Evolutionary conservation across 2,329 filamentous ascomycete genomes (phyloP), one percentile per base, ranked within the genome.

Genomic region (Epichloe elymi): DNA sequence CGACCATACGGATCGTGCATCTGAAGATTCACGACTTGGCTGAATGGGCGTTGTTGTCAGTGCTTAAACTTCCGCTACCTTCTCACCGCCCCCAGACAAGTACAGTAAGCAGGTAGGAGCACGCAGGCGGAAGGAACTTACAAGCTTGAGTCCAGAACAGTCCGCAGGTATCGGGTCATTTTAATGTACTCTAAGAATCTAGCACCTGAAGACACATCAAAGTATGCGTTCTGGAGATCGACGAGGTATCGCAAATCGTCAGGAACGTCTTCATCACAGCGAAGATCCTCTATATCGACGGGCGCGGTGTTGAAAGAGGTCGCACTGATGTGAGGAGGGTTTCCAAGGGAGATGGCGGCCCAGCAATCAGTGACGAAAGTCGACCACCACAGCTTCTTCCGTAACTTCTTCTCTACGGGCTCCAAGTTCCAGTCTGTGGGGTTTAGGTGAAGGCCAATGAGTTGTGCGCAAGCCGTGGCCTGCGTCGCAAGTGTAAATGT

Each of bases 351-450:
- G 30, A 73, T 63, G 1, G 70, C 64, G 1, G 71, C 68, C 72
- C 72, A 74, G 30, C 65, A 65, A 50, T 74, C 72, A 0, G 66
- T 63, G 4, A 66, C 55, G 43, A 67, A 71, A 0, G 65, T 64
- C 0, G 67, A 68, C 71, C 71, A 74, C 71, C 71, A 74, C 4
- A 74, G 56, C 56, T 70, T 72, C 53, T 61, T 69, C 6, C 70
- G 63, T 20, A 73, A 41, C 26, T 59, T 64, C 60, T 71, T 71
- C 56, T 74, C 72, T 61, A 69, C 70, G 0, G 56, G 48, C 1
- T 67, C 63, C 38, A 74, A 63, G 39, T 65, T 67, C 72, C 72
- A 75, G 7, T 59, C 51, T 3, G 59, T 57, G 0, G 70, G 65
- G 17, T 74, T 70, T 46, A 67, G 68, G 39, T 74, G 72, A 4